These are phyloP conservation scores for Papilionanthe hybrid DNA, from an alignment of 116 monocot species.

Conservation along the genomic window DNA sequence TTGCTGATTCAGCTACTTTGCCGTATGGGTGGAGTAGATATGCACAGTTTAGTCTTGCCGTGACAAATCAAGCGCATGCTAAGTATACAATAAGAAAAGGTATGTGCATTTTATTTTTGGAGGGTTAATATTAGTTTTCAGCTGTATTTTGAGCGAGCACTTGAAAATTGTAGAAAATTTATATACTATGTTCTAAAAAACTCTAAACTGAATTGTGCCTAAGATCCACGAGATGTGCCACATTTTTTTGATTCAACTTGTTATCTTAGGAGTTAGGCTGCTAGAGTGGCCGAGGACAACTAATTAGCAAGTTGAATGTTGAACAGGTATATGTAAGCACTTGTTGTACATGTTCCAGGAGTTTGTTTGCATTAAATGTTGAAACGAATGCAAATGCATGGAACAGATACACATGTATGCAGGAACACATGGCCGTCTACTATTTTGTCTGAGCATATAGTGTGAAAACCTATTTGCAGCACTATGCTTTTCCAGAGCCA, in stretches of 20 bases:
- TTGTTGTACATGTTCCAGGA: not conserved
- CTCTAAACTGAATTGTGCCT: not conserved
- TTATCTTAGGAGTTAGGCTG: not conserved
- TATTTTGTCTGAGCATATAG: too few relatives aligned
- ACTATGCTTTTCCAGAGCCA: not conserved
- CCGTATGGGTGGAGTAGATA: slow-evolving; percentile 95
- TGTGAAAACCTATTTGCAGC: too few relatives aligned
- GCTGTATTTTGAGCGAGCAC: not conserved
- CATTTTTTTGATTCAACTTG: not conserved
- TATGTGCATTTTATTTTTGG: slow-evolving; percentile 6
- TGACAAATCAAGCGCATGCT: slow-evolving; percentile 74
- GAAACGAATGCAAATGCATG: not conserved
- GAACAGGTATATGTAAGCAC: not conserved
- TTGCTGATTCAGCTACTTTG: slow-evolving; percentile 73
- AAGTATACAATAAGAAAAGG: slow-evolving; percentile 88
- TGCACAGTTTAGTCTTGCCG: slow-evolving; percentile 87
- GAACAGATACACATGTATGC: not conserved
- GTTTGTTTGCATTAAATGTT: not conserved
- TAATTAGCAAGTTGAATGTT: not conserved
- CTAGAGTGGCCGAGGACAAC: not conserved
- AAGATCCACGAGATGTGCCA: not conserved
- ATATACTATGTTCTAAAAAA: not conserved
- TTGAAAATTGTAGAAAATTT: not conserved
- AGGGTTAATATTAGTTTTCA: not conserved
- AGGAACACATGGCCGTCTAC: not conserved